These are phyloP conservation scores for Leersia perrieri DNA, from an alignment of 176 grass and related monocot genomes.

Conservation along the genomic window DNA sequence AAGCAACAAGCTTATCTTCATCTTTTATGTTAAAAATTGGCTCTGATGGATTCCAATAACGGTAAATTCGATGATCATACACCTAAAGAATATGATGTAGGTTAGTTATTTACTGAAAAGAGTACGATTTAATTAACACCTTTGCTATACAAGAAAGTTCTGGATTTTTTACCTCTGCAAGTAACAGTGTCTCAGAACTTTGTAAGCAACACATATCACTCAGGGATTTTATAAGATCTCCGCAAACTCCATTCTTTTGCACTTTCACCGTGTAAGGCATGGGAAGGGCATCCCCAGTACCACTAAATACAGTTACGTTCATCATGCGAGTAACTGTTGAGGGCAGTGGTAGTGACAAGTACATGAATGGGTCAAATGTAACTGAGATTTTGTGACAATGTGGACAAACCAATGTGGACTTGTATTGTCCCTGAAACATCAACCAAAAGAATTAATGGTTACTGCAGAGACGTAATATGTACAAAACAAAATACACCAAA, in stretches of 20 bases:
- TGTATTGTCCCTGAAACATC: slow-evolving; percentile 89
- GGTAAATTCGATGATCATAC: slow-evolving; percentile 71
- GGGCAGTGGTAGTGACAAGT: slow-evolving; percentile 89
- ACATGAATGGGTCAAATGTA: slow-evolving; percentile 98
- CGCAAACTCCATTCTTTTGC: slow-evolving; percentile 66
- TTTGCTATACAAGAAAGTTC: not conserved
- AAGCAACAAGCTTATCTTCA: slow-evolving; percentile 83
- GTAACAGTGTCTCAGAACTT: slow-evolving; percentile 63
- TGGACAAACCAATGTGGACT: slow-evolving; percentile 95
- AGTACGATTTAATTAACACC: not conserved
- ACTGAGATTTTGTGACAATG: slow-evolving; percentile 88
- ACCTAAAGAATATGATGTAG: slow-evolving; percentile 47
- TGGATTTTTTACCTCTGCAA: slow-evolving; percentile 68
- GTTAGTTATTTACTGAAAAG: not conserved
- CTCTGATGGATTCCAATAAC: slow-evolving; percentile 61
- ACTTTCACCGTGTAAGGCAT: slow-evolving; percentile 83
- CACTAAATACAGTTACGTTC: slow-evolving; percentile 85
- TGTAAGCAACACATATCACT: slow-evolving; percentile 65
- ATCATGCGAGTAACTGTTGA: slow-evolving; percentile 81
- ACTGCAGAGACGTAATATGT: slow-evolving; percentile 14
- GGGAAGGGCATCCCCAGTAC: slow-evolving; percentile 69
- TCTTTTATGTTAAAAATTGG: slow-evolving; percentile 69
- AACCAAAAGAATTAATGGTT: slow-evolving; percentile 30
- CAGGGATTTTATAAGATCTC: slow-evolving; percentile 69
- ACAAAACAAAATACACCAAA: not conserved